Evolutionary conservation across 2,329 filamentous ascomycete species (phyloP).

Genomic region (Verticillium klebahnii): DNA sequence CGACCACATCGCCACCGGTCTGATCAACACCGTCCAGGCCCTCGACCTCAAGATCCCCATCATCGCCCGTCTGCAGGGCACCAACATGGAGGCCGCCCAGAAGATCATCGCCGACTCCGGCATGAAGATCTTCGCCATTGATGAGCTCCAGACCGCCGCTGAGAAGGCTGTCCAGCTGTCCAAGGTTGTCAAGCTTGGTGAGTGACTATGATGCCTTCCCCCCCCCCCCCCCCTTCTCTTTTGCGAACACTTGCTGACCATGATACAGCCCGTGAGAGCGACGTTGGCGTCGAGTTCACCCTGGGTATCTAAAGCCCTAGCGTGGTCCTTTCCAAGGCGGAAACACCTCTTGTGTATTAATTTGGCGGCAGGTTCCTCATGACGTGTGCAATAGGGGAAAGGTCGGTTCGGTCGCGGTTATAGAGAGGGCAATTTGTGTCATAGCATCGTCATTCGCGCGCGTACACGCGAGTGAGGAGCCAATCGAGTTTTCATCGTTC

Average conservation of each 20-base stretch:
- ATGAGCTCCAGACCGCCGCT: conserved; percentile 93
- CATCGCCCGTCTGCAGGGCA: conserved; percentile 94
- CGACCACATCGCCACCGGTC: conserved; percentile 92
- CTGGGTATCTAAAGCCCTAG: conserved; percentile 72
- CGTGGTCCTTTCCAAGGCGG: conserved; percentile 8
- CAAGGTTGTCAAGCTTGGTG: conserved; percentile 90
- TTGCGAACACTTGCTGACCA: conserved; percentile 8
- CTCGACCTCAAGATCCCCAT: conserved; percentile 97
- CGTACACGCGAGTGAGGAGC: neutral
- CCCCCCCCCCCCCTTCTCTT: neutral
- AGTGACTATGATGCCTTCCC: neutral
- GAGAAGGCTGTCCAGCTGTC: conserved; percentile 99
- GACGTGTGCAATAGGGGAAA: conserved; percentile 1
- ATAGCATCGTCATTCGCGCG: conserved; percentile 2
- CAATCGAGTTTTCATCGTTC: conserved; percentile 4
- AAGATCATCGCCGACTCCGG: conserved; percentile 93
- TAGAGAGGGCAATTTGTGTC: conserved; percentile 3
- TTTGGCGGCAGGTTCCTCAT: conserved; percentile 7
- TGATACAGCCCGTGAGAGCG: conserved; percentile 77
- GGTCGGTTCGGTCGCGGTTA: conserved; percentile 2
- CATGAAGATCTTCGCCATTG: conserved; percentile 99
- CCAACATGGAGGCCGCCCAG: conserved; percentile 94
- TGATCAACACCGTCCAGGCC: conserved; percentile 89
- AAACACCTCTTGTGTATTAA: conserved; percentile 14
- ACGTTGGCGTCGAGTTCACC: conserved; percentile 93